Evolutionary conservation across 805 yeast genomes (phyloP), one percentile per base, ranked within the genome.

Genomic region (Cyberlindnera bimundalis): DNA sequence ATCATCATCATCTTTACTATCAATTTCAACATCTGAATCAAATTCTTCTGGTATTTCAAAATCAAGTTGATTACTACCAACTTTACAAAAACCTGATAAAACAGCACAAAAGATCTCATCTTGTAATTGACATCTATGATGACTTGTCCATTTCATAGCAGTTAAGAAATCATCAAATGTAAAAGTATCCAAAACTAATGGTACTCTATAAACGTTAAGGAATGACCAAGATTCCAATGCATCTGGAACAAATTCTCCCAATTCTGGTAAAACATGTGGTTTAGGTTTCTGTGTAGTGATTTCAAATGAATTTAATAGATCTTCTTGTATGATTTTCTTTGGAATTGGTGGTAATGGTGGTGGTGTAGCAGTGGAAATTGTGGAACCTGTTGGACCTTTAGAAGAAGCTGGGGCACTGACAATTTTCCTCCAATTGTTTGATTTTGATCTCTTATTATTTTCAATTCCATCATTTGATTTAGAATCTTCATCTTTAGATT

Each of bases 111-210:
- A 84, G 6, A 86, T 70, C 59, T 82, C 91, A 49, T 78, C 75
- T 24, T 85, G 55, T 26, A 83, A 56, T 10, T 64, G 68, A 50
- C 84, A 77, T 28, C 76, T 60, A 2, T 71, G 61, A 3, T 64
- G 80, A 67, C 28, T 66, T 58, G 10, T 78, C 61, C 61, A 57
- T n/a, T 40, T 50, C 47, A 57, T 40, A 1, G 61, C 80, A 40
- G 76, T 75, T 7, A 82, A 56, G 53, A 76, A 84, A 50, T 83
- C 95, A 62, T 87, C 96, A 64, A 84, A 85, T 0, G 91, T 81
- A 52, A 85, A 81, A 0, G 83, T 74, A 52, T 82, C 88, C n/a
- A 88, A 62, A 5, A 72, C 56, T 24, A 87, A 64, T 1, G 87
- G 78, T 26, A 71, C 71, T 50, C 79, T 76, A 59, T 80, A 87